Percentiles rank a stretch among this genome's conserved stretches.
These are phyloP conservation scores for Diplogelasinospora grovesii DNA, from an alignment of 495 filamentous ascomycete genomes.

Conservation along the genomic window DNA sequence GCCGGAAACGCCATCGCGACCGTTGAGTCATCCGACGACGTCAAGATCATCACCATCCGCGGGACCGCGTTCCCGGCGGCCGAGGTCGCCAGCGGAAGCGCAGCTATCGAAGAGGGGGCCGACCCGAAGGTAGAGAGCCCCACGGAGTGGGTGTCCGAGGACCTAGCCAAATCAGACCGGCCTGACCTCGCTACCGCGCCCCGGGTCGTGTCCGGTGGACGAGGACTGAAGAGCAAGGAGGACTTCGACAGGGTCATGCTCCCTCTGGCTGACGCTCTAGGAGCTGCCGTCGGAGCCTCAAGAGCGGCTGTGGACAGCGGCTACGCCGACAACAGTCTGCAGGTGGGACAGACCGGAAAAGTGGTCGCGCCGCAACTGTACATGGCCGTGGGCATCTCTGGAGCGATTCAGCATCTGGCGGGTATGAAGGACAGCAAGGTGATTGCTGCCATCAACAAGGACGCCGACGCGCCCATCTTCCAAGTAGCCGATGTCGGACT, in stretches of 20 bases:
- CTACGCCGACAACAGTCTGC: constrained; percentile 98
- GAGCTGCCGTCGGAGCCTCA: constrained; percentile 89
- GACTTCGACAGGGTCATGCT: constrained; percentile 90
- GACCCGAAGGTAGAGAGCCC: constrained; percentile 64
- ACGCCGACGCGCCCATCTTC: constrained; percentile 93
- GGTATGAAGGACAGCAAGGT: constrained; percentile 99
- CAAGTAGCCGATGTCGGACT: constrained; percentile 94
- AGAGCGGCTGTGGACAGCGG: constrained; percentile 94
- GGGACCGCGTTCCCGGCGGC: constrained; percentile 78
- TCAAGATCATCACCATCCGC: constrained; percentile 87
- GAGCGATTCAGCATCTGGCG: constrained; percentile 95
- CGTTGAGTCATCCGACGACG: constrained; percentile 79
- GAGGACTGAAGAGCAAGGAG: constrained; percentile 93
- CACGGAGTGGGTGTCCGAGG: constrained; percentile 89
- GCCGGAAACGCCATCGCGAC: constrained; percentile 96
- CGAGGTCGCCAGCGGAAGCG: constrained; percentile 46
- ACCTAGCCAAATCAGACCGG: constrained; percentile 84
- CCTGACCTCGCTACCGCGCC: constrained; percentile 88
- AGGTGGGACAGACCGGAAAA: constrained; percentile 98
- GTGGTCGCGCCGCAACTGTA: constrained; percentile 95
- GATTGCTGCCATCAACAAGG: constrained; percentile 98
- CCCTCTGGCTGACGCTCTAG: constrained; percentile 83
- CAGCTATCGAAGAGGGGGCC: constrained; percentile 55
- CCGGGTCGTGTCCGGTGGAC: constrained; percentile 87
- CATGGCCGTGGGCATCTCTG: constrained; percentile 89